Percentiles rank a stretch among this genome's conserved stretches.
phyloP scores from a whole-genome alignment of 2,329 filamentous ascomycete genomes.

The Meredithiella fracta region DNA sequence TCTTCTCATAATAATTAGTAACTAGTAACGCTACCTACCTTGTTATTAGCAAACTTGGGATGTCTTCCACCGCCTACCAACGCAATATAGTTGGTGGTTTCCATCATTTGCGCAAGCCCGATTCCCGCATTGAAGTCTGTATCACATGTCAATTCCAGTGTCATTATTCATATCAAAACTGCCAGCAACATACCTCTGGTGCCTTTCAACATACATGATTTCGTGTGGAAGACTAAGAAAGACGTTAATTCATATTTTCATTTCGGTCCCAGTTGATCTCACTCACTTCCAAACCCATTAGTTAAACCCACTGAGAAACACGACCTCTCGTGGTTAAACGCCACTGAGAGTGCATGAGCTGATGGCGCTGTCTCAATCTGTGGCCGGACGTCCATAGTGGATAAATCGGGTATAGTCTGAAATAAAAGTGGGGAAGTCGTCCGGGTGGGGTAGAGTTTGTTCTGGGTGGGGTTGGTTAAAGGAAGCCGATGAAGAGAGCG shows the following conservation, averaged over 20 bases:
- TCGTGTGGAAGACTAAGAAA: slow-evolving; percentile 51
- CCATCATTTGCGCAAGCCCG: slow-evolving; percentile 72
- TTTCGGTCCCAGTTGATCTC: slow-evolving; percentile 1
- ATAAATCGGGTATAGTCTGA: neutral
- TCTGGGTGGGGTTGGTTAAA: neutral
- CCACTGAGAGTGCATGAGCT: slow-evolving; percentile 61
- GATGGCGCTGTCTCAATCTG: slow-evolving; percentile 63
- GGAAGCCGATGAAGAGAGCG: neutral
- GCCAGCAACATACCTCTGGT: slow-evolving; percentile 25
- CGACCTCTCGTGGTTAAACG: slow-evolving; percentile 71
- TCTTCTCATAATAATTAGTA: too few relatives aligned
- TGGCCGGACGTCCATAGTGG: slow-evolving; percentile 71
- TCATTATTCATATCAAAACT: neutral
- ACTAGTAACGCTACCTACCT: too few relatives aligned
- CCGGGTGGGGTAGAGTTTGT: neutral
- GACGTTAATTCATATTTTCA: neutral
- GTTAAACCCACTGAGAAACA: slow-evolving; percentile 81
- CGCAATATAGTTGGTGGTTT: slow-evolving; percentile 70
- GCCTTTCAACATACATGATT: slow-evolving; percentile 52
- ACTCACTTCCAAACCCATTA: slow-evolving; percentile 66
- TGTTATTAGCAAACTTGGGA: slow-evolving; percentile 76
- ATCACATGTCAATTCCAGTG: neutral
- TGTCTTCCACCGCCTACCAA: slow-evolving; percentile 75
- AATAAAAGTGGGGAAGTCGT: too few relatives aligned
- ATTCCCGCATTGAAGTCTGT: slow-evolving; percentile 67